Base-by-base conservation (phyloP, 345 rosid species). In the Euphorbia pulcherrima region DNA sequence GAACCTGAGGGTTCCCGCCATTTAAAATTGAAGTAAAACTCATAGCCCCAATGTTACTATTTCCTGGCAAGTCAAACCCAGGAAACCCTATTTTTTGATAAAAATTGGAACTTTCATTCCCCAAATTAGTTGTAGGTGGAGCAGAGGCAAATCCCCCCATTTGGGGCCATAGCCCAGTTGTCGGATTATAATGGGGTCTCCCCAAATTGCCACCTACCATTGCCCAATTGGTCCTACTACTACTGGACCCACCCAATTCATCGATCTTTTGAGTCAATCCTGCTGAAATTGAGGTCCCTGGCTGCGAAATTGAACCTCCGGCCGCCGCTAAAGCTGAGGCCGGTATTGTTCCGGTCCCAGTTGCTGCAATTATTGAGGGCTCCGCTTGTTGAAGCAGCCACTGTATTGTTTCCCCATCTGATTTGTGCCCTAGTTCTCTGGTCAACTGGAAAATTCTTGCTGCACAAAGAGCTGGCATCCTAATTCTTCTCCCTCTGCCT, bases 401-500 rank as follows among this genome's bases (percentile, higher is more conserved):
- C 83, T 90, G 98, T 52, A 92, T 92, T 26, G 98, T 92, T 72
- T 92, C 97, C 8, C 98, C 98, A 70, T 92, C 98, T 4, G 98
- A 92, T 85, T 92, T 92, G 67, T 92, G 96, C 74, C 96, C 98
- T 84, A 92, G 83, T 83, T 92, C 98, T 62, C 98, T 86, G 50
- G 98, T 92, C 78, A 92, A 83, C 63, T 92, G 98, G 59, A 92
- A 92, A 72, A 92, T 92, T 86, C 98, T 84, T 29, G 98, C 97
- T 0, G 98, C 98, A 73, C 98, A 92, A 18, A 92, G 81, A 23
- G 98, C 98, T 27, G 98, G 98, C 98, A 92, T 92, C 92, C 98
- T 81, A 62, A 92, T 92, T 69, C 98, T 83, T 37, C 97, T 77
- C 24, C 98, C 98, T 67, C 98, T 76, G 3, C 98, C 98, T 80